Evolutionary conservation across 2,329 filamentous ascomycete genomes (phyloP), one percentile per base, ranked within the genome.

Genomic region (Beauveria brongniartii): DNA sequence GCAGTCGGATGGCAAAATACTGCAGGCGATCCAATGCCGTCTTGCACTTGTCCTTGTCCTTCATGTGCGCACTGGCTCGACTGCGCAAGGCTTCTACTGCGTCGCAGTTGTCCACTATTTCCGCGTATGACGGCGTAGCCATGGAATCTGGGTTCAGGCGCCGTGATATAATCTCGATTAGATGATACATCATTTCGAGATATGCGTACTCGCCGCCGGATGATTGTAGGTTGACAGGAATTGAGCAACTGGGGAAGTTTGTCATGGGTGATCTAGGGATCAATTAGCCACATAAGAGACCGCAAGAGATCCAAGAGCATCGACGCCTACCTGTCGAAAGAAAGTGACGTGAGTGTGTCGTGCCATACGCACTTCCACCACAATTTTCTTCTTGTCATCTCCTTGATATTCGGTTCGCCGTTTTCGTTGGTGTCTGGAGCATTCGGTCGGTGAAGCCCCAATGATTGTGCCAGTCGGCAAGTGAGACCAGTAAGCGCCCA

Each of bases 341-440:
- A 87, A 2, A 88, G 71, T 0, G 85, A 88, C 0, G 84, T 86
- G 22, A 88, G 73, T 6, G 83, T 86, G 61, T 88, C 85, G 65
- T 88, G 85, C 85, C 85, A 88, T 10, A 85, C 78, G 65, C 83
- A 85, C 5, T 82, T 86, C 85, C 85, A 82, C 84, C 84, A 84
- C 48, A 86, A 70, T 56, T 80, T 81, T 43, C 82, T 74, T 34
- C 84, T 74, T 57, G 83, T 77, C 69, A 78, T 78, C 43, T 85
- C 82, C 62, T 80, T 84, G n/a, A 75, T 72, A 53, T 75, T 76
- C 5, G 74, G 69, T 18, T 82, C 79, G 8, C 69, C 71, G 44
- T 68, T 74, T n/a, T 80, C 80, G 2, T 74, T 72, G 28, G 72
- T 73, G n/a, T 82, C 80, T 20, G 74, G 71, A 1, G 73, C 70